Evolutionary conservation across 1,284 basidiomycete genomes (phyloP).

Genomic region (Lignosus rhinocerotis): DNA sequence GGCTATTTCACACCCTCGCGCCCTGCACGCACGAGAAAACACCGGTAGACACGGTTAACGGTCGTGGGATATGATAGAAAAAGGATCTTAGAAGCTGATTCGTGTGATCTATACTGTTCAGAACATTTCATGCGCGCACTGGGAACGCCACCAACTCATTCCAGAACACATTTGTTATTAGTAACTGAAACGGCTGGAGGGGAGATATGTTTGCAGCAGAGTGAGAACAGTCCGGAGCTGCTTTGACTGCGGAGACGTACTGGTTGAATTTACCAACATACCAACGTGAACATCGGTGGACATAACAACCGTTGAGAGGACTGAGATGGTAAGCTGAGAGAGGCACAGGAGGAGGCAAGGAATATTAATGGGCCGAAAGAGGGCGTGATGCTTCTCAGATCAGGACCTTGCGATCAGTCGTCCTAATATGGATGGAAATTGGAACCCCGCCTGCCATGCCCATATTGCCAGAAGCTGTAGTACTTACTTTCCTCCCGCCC

Average conservation of each 20-base stretch:
- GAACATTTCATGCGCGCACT: not conserved
- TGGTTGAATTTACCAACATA: not conserved
- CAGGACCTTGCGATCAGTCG: conserved; percentile 8
- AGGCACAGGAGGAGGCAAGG: not conserved
- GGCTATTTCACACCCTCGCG: not conserved
- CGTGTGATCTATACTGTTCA: not conserved
- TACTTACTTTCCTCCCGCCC: conserved; percentile 3
- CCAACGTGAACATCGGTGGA: not conserved
- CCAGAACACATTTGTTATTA: not conserved
- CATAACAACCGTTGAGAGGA: not conserved
- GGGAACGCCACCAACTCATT: not conserved
- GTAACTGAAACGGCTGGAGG: too few species aligned
- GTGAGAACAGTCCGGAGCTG: not conserved
- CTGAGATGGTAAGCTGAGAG: not conserved
- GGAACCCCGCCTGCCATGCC: conserved; percentile 10
- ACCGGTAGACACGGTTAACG: not conserved
- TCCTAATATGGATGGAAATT: conserved; percentile 6
- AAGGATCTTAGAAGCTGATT: not conserved
- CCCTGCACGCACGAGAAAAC: not conserved
- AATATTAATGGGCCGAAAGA: conserved; percentile 11
- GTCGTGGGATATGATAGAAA: not conserved
- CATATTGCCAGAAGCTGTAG: conserved; percentile 14
- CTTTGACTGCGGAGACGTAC: not conserved
- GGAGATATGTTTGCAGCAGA: too few species aligned
- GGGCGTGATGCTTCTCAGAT: conserved; percentile 11